These are phyloP conservation scores for Eucalyptus victrix DNA, from an alignment of 345 rosid genomes.

Conservation along the genomic window DNA sequence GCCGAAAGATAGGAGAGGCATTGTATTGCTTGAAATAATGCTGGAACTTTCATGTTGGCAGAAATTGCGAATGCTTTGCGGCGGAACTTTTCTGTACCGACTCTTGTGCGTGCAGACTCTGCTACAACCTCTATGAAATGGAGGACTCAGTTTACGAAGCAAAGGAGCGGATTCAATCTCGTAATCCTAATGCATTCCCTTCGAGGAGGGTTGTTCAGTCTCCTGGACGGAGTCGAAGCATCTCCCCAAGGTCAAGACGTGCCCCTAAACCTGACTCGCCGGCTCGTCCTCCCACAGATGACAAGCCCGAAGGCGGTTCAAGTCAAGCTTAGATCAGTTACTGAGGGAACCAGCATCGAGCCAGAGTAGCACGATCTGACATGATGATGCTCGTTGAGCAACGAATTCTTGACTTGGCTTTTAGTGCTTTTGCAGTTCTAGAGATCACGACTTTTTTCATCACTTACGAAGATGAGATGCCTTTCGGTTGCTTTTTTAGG, in stretches of 20 bases:
- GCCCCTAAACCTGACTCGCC: neutral
- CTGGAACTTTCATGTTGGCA: slow-evolving; percentile 1
- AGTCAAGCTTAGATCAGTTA: neutral
- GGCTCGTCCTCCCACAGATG: neutral
- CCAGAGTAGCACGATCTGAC: neutral
- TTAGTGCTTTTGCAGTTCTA: neutral
- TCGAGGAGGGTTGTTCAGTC: slow-evolving; percentile 45
- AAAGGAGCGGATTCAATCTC: slow-evolving; percentile 45
- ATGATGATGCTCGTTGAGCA: neutral
- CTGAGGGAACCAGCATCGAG: neutral
- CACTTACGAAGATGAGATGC: neutral
- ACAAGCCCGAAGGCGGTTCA: neutral
- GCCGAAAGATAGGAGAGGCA: neutral
- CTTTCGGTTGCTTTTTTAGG: neutral
- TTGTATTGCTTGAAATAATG: neutral
- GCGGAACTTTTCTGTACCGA: slow-evolving; percentile 68
- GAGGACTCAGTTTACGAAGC: slow-evolving; percentile 40
- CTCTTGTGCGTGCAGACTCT: slow-evolving; percentile 59
- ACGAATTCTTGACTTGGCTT: neutral
- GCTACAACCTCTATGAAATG: slow-evolving; percentile 52
- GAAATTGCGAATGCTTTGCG: slow-evolving; percentile 82
- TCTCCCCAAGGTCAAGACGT: neutral
- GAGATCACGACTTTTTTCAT: neutral
- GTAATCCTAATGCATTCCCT: slow-evolving; percentile 76
- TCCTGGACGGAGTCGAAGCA: neutral